A percentile compares a stretch with the other conserved stretches of the same genome.
phyloP scores from a whole-genome alignment of 2,329 filamentous ascomycete species.

The Pseudogymnoascus sp. region DNA sequence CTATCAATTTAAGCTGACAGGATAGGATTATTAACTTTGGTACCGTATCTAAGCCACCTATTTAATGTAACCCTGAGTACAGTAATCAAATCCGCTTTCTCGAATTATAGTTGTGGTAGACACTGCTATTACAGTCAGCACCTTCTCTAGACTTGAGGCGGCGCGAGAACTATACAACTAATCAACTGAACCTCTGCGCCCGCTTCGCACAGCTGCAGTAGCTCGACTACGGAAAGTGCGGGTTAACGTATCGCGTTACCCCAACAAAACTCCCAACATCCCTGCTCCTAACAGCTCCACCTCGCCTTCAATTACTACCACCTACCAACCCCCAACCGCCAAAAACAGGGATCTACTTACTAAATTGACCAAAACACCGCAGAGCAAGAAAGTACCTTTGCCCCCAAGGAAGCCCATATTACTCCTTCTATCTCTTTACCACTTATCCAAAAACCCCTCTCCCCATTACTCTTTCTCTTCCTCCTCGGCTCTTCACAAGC shows the following conservation, averaged over 20 bases:
- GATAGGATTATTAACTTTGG: background rate
- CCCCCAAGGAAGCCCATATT: background rate
- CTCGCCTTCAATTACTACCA: background rate
- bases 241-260: conserved; percentile 4
- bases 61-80: background rate
- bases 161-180: background rate
- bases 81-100: background rate
- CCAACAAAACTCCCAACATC: conserved; percentile 2
- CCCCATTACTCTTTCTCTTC: background rate
- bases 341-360: conserved; percentile 2
- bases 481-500: conserved; percentile 2
- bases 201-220: background rate
- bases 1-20: background rate
- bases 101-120: background rate
- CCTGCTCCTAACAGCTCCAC: background rate
- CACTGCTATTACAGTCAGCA: background rate
- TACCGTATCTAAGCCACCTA: background rate
- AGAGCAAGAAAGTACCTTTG: background rate
- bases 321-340: background rate
- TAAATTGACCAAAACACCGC: background rate
- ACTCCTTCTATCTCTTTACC: background rate
- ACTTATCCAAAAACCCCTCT: background rate
- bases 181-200: background rate
- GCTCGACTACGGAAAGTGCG: background rate
- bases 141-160: background rate